phyloP scores from a whole-genome alignment of 805 yeast genomes.

The Candida boidinii region DNA sequence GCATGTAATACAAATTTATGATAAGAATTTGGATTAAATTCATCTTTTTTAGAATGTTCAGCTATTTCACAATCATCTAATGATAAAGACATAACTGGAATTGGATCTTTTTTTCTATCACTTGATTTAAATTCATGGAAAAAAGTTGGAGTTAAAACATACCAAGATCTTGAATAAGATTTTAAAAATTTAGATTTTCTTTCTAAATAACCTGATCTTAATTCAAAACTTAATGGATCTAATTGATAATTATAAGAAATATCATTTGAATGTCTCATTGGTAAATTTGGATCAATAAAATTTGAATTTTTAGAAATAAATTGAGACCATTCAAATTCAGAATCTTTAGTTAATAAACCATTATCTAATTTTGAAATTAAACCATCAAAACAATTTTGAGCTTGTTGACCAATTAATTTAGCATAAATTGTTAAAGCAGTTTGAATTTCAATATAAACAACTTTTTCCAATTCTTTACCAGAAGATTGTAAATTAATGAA shows the following conservation, averaged over 20 bases:
- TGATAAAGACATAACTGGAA: conserved; percentile 76
- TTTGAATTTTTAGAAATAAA: conserved; percentile 66
- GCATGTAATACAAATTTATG: conserved; percentile 77
- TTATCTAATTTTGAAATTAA: conserved; percentile 56
- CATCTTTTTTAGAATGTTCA: conserved; percentile 73
- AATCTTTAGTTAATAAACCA: conserved; percentile 69
- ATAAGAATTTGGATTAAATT: conserved; percentile 39
- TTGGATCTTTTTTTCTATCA: conserved; percentile 73
- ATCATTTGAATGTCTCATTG: conserved; percentile 53
- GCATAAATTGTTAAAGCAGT: conserved; percentile 69
- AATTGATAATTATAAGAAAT: conserved; percentile 59
- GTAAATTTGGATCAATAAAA: conserved; percentile 55
- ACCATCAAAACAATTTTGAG: conserved; percentile 59
- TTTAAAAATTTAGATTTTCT: conserved; percentile 86
- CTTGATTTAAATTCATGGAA: conserved; percentile 83
- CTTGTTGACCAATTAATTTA: conserved; percentile 61
- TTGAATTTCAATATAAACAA: conserved; percentile 81
- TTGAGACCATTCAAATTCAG: conserved; percentile 82
- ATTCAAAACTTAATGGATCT: conserved; percentile 58
- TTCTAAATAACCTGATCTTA: conserved; percentile 77
- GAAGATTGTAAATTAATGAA: conserved; percentile 79
- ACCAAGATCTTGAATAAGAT: conserved; percentile 86
- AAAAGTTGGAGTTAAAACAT: conserved; percentile 80
- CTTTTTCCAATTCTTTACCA: conserved; percentile 82
- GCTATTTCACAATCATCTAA: conserved; percentile 73